A percentile compares a stretch with the other conserved stretches of the same genome.
These are phyloP conservation scores for Amyloporia xantha DNA, from an alignment of 768 basidiomycete genomes.

Conservation along the genomic window DNA sequence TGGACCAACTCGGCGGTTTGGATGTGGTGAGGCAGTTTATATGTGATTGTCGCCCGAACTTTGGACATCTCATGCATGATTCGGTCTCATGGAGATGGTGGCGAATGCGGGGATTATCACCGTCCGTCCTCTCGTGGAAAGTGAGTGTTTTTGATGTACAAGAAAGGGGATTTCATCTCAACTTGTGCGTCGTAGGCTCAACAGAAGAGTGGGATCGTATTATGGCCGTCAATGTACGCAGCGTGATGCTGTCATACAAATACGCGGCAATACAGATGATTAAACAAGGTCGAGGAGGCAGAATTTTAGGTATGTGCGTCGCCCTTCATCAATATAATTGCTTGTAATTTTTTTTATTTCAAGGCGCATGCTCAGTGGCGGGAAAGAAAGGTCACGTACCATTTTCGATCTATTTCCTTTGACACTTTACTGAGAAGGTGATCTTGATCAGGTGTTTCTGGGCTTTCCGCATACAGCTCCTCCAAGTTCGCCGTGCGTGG, in stretches of 20 bases:
- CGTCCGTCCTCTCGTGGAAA: constrained; percentile 9
- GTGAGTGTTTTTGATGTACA: not conserved
- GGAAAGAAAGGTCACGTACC: constrained; percentile 6
- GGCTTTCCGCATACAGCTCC: constrained; percentile 12
- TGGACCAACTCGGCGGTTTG: constrained; percentile 31
- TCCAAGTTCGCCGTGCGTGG: constrained; percentile 24
- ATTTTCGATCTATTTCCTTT: not conserved
- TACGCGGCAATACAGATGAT: constrained; percentile 34
- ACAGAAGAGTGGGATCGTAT: constrained; percentile 23
- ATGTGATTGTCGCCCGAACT: no score
- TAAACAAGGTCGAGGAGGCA: constrained; percentile 31
- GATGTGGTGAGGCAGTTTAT: constrained; percentile 42
- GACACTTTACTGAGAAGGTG: no score
- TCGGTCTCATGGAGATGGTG: constrained; percentile 24
- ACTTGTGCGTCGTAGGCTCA: not conserved
- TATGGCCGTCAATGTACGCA: constrained; percentile 27
- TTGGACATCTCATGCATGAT: no score
- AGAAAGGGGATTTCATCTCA: not conserved
- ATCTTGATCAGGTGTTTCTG: not conserved
- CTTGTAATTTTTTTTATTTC: not conserved
- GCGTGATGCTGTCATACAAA: constrained; percentile 34
- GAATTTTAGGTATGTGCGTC: constrained; percentile 28
- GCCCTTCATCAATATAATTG: not conserved
- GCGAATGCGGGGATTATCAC: constrained; percentile 23
- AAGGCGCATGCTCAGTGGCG: constrained; percentile 11